Evolutionary conservation across 2,329 filamentous ascomycete species (phyloP).

Genomic region (Pseudonectria buxi): DNA sequence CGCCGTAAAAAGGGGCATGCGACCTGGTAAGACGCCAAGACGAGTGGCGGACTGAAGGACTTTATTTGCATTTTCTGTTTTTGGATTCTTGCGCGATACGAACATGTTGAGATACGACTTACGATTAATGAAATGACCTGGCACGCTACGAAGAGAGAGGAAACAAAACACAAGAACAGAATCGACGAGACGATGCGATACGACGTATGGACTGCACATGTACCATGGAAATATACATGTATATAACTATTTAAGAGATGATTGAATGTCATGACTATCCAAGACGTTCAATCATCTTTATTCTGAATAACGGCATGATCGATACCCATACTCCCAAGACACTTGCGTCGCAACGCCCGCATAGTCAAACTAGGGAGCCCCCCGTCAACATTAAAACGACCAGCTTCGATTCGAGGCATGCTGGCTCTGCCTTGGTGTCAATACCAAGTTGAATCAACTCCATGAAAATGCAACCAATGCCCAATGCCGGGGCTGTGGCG

Average conservation of each 20-base stretch:
- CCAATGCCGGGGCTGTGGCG: conserved; percentile 7
- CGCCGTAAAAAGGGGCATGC: conserved; percentile 7
- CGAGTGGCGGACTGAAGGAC: too few species aligned
- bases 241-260: conserved; percentile 1
- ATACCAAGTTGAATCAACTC: conserved; percentile 13
- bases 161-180: background rate
- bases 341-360: too few species aligned
- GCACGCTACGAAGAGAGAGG: too few species aligned
- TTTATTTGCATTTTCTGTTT: background rate
- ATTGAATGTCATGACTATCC: conserved; percentile 1
- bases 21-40: too few species aligned
- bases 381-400: too few species aligned
- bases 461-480: conserved; percentile 9
- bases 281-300: too few species aligned
- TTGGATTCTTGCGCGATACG: background rate
- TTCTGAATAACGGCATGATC: too few species aligned
- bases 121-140: conserved; percentile 1
- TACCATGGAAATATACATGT: background rate
- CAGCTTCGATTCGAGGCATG: too few species aligned
- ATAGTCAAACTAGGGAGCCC: too few species aligned
- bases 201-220: background rate
- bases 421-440: background rate
- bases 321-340: too few species aligned
- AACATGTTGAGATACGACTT: conserved; percentile 4
- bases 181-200: conserved; percentile 5